Conservation (phyloP, 352 stramenopile species). For the Aphanomyces cochlioides region DNA sequence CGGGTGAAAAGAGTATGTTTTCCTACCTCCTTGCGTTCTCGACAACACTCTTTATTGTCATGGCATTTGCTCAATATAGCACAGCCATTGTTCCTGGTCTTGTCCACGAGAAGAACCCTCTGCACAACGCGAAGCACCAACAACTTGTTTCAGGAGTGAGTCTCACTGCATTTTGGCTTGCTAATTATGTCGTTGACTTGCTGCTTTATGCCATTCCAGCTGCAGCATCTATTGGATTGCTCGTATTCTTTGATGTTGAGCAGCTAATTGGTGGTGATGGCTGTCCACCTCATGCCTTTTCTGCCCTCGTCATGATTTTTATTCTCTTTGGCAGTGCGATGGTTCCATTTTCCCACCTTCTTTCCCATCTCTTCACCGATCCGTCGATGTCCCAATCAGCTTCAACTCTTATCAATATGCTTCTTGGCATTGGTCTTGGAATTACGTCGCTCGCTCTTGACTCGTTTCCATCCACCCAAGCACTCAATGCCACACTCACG, state of each 20-base stretch:
- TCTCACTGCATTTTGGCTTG: conserved; percentile 93
- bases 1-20: conserved; percentile 33
- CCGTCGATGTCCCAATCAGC: conserved; percentile 49
- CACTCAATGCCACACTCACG: conserved; percentile 44
- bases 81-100: conserved; percentile 93
- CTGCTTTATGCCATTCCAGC: conserved; percentile 87
- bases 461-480: conserved; percentile 42
- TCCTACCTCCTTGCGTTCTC: conserved; percentile 39
- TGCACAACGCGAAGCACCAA: conserved; percentile 94
- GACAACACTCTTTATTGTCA: conserved; percentile 82
- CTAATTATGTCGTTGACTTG: conserved; percentile 92
- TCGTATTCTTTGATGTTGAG: conserved; percentile 50
- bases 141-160: conserved; percentile 94
- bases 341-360: conserved; percentile 54
- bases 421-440: conserved; percentile 56
- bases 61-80: conserved; percentile 92
- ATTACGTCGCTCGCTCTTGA: conserved; percentile 57
- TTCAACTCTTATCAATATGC: conserved; percentile 70
- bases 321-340: conserved; percentile 58
- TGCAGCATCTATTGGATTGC: conserved; percentile 43
- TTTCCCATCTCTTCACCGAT: conserved; percentile 63
- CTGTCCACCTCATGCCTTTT: conserved; percentile 34
- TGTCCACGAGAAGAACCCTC: conserved; percentile 92
- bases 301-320: conserved; percentile 55
- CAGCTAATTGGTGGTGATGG: conserved; percentile 45